Percentiles rank a stretch among this genome's conserved stretches.
phyloP scores from a whole-genome alignment of 768 basidiomycete species.

The Pisolithus tinctorius region DNA sequence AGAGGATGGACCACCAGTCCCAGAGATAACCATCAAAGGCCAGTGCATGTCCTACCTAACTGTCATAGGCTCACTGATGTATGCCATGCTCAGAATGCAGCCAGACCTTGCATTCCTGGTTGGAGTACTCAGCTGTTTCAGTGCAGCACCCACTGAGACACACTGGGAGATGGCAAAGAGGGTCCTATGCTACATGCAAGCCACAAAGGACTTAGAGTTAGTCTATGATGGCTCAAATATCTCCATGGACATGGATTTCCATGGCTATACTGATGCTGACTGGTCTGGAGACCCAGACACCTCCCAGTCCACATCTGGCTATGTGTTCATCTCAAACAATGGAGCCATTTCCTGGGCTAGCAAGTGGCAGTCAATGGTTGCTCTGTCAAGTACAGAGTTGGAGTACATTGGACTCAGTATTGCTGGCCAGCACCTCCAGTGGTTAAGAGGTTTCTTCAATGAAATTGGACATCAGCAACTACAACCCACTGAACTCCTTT shows the following conservation, averaged over 20 bases:
- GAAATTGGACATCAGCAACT: not conserved
- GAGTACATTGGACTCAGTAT: slow-evolving; percentile 28
- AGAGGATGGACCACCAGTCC: not conserved
- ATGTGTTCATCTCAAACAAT: slow-evolving; percentile 20
- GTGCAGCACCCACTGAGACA: not conserved
- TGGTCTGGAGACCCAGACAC: slow-evolving; percentile 8
- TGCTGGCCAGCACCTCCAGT: slow-evolving; percentile 9
- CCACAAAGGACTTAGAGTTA: slow-evolving; percentile 1
- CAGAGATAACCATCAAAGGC: not conserved
- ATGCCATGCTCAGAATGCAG: not conserved
- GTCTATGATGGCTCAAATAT: not conserved
- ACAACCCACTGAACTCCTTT: slow-evolving; percentile 4
- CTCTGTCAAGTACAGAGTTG: slow-evolving; percentile 29
- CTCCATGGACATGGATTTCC: slow-evolving; percentile 2
- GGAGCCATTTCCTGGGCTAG: slow-evolving; percentile 28
- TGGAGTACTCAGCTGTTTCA: slow-evolving; percentile 15
- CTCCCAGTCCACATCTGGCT: slow-evolving; percentile 13
- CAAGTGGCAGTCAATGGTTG: slow-evolving; percentile 24
- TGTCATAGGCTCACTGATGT: too few relatives aligned
- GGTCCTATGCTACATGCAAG: slow-evolving; percentile 7
- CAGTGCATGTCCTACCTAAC: too few relatives aligned
- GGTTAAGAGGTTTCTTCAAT: slow-evolving; percentile 9
- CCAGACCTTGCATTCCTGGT: slow-evolving; percentile 18
- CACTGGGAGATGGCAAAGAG: slow-evolving; percentile 11
- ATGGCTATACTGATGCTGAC: slow-evolving; percentile 12